Evolutionary conservation across 2,329 filamentous ascomycete genomes (phyloP).

Genomic region (Penicillium sp.): DNA sequence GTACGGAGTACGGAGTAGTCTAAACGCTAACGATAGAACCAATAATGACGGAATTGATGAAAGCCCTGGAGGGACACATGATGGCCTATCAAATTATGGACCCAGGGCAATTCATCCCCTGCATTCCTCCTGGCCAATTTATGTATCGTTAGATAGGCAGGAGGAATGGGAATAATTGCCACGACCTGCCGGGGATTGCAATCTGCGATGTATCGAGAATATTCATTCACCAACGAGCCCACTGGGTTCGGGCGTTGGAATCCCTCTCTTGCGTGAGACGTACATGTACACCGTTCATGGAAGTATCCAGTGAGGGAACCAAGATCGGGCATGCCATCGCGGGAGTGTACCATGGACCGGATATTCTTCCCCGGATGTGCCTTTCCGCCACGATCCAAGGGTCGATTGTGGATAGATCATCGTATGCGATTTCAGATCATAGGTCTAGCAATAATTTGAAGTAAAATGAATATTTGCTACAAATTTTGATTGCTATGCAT

Average conservation of each 20-base stretch:
- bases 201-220: too few relatives aligned
- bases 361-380: constrained; percentile 8
- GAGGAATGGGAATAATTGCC: too few relatives aligned
- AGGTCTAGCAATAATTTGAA: not conserved
- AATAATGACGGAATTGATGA: too few relatives aligned
- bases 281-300: constrained; percentile 2
- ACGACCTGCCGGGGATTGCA: too few relatives aligned
- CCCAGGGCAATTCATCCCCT: constrained; percentile 5
- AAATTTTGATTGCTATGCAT: too few relatives aligned
- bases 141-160: not conserved
- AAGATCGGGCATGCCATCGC: constrained; percentile 5
- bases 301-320: constrained; percentile 6
- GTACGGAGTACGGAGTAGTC: too few relatives aligned
- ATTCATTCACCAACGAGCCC: not conserved
- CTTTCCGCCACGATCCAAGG: constrained; percentile 9
- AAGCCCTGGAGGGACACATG: too few relatives aligned
- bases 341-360: constrained; percentile 24
- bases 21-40: not conserved
- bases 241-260: not conserved
- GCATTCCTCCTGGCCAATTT: constrained; percentile 8
- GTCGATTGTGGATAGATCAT: constrained; percentile 12
- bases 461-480: too few relatives aligned
- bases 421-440: too few relatives aligned
- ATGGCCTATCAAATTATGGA: not conserved
- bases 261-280: too few relatives aligned